Conservation (phyloP, 129 eudicot genomes). For the Calendula officinalis region DNA sequence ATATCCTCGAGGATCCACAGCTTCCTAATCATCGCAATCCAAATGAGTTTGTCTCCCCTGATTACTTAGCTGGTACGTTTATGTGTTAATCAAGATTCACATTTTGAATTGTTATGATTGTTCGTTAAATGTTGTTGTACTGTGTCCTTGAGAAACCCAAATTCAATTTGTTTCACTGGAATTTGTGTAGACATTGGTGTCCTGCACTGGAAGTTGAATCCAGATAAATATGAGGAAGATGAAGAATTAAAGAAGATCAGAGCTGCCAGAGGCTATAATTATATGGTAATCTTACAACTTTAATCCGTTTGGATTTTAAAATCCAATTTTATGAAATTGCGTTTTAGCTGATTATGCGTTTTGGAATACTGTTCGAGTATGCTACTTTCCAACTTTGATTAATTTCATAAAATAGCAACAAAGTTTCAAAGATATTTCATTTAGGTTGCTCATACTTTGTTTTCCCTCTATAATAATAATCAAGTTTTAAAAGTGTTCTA, state of each 20-base stretch:
- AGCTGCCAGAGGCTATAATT: constrained; percentile 70
- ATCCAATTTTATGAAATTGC: too few species aligned
- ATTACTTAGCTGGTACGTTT: constrained; percentile 47
- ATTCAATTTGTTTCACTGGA: too few species aligned
- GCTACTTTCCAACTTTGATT: too few species aligned
- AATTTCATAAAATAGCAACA: too few species aligned
- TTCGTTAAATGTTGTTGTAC: neutral
- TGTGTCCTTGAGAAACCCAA: too few species aligned
- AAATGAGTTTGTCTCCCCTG: constrained; percentile 55
- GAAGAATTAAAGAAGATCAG: constrained; percentile 65
- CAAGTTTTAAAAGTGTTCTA: too few species aligned
- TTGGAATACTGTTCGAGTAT: too few species aligned
- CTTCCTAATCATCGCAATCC: constrained; percentile 76
- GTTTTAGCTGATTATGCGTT: too few species aligned
- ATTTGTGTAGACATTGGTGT: constrained; percentile 61
- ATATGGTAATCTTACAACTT: constrained; percentile 45
- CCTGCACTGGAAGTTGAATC: constrained; percentile 73
- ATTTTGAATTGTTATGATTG: neutral
- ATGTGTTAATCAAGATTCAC: neutral
- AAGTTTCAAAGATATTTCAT: too few species aligned
- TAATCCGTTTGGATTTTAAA: neutral
- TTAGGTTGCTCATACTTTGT: too few species aligned
- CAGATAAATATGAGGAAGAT: constrained; percentile 67
- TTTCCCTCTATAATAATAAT: too few species aligned
- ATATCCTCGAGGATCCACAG: constrained; percentile 63